Percentiles rank a stretch among this genome's conserved stretches.
These are phyloP conservation scores for Arthroderma sp. DNA, from an alignment of 2,329 filamentous ascomycete genomes.

Conservation along the genomic window DNA sequence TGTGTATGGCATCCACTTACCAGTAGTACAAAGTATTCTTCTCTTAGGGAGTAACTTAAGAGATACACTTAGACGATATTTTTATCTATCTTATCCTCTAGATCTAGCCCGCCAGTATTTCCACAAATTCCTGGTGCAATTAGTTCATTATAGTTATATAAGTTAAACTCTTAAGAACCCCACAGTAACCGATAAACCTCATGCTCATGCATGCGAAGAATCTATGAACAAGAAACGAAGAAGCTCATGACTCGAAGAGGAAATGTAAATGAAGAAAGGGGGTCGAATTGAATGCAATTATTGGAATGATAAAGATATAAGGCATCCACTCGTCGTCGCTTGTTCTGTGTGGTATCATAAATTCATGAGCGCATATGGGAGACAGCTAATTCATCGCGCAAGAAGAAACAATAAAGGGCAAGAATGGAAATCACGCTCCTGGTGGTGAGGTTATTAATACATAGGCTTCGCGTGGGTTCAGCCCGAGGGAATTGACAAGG, in stretches of 20 bases:
- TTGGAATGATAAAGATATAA: neutral
- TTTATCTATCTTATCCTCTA: too few species aligned
- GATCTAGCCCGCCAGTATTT: too few species aligned
- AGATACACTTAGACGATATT: too few species aligned
- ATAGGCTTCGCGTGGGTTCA: conserved; percentile 43
- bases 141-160: neutral
- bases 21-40: too few species aligned
- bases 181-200: neutral
- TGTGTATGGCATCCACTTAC: too few species aligned
- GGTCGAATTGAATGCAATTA: neutral
- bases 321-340: neutral
- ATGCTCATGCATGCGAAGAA: neutral
- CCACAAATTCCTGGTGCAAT: neutral
- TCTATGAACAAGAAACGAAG: neutral
- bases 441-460: conserved; percentile 24
- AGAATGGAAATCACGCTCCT: neutral
- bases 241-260: neutral
- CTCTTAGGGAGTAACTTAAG: too few species aligned
- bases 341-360: conserved; percentile 5
- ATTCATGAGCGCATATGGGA: neutral
- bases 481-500: conserved; percentile 50
- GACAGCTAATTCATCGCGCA: neutral
- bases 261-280: neutral
- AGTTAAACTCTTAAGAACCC: neutral
- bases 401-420: neutral